Evolutionary conservation across 1,284 basidiomycete species (phyloP).

Genomic region (Hymenochaete sp.): DNA sequence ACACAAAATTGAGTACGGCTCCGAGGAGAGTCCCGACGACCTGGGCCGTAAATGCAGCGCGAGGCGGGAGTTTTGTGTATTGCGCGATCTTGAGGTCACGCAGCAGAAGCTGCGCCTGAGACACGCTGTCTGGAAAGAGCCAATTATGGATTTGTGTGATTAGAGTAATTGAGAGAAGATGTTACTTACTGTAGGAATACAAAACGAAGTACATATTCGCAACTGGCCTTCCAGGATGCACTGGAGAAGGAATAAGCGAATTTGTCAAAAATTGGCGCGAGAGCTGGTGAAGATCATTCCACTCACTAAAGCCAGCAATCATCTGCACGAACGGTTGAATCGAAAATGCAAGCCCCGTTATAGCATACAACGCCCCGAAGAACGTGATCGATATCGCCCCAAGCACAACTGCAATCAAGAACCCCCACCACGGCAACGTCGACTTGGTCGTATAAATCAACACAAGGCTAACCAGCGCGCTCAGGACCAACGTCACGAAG

Average conservation of each 20-base stretch:
- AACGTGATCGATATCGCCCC: constrained; percentile 14
- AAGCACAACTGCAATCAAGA: constrained; percentile 23
- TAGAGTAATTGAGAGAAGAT: no score
- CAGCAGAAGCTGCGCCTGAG: constrained; percentile 26
- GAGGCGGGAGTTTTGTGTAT: constrained; percentile 44
- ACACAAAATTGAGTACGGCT: constrained; percentile 24
- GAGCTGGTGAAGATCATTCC: no score
- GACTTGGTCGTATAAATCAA: constrained; percentile 46
- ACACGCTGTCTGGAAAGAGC: no score
- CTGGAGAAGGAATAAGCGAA: no score
- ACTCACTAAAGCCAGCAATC: no score
- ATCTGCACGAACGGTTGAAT: constrained; percentile 24
- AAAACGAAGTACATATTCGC: constrained; percentile 35
- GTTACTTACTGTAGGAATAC: constrained; percentile 17
- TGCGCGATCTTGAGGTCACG: constrained; percentile 42
- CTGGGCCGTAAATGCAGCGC: constrained; percentile 37
- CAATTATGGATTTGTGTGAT: no score
- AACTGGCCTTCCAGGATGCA: constrained; percentile 35
- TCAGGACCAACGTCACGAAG: constrained; percentile 33
- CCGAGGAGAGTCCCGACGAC: constrained; percentile 31
- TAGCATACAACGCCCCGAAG: constrained; percentile 12
- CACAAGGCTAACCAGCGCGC: constrained; percentile 40
- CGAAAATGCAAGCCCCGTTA: constrained; percentile 21
- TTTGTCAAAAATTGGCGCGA: no score
- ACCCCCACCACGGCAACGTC: constrained; percentile 43